Evolutionary conservation across 2,329 filamentous ascomycete species (phyloP), one percentile per base, ranked within the genome.

Genomic region (Myriosclerotinia duriaeana): DNA sequence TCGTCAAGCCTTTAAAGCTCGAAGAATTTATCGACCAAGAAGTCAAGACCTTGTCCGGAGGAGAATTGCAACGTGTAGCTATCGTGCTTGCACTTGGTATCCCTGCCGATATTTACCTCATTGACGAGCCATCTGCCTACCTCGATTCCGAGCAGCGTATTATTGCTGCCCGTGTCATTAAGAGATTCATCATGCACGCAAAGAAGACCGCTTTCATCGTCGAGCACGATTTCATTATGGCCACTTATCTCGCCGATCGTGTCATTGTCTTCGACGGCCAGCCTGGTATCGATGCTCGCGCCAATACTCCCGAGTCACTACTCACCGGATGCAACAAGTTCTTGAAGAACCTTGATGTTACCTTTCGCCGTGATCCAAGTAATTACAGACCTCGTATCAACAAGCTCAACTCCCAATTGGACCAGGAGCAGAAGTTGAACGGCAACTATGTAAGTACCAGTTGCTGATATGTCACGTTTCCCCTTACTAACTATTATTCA

Each of bases 141-240:
- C 90, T 99, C 67, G 95, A 99, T 79, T 98, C 95, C 60, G 95
- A 99, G 82, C 95, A 99, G 82, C 94, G 95, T 90, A 97, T 99
- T 77, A 89, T 99, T 74, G 94, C 93, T 69, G 90, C 94, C 55
- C 90, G 93, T 77, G 96, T 99, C 78, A 99, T 99, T 83, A 99
- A 99, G 85, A 90, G 95, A 72, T 99, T 96, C 85, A 99, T 99
- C 80, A 99, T 99, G 95, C 94, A 99, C 84, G 89, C 93, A 75
- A 98, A 98, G 88, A 98, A 98, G 87, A 99, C 95, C 0, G 95
- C 95, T 61, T 99, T 99, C 79, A 88, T 99, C 73, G 94, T 99
- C 78, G 95, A 99, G 88, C 95, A 99, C 90, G 95, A 99, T 85
- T 98, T 99, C 83, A 97, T 98, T 83, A 97, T 98, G 93, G 86